Percentiles rank a stretch among this genome's conserved stretches.
These are phyloP conservation scores for Neonectria punicea DNA, from an alignment of 2,329 filamentous ascomycete genomes.

Conservation along the genomic window DNA sequence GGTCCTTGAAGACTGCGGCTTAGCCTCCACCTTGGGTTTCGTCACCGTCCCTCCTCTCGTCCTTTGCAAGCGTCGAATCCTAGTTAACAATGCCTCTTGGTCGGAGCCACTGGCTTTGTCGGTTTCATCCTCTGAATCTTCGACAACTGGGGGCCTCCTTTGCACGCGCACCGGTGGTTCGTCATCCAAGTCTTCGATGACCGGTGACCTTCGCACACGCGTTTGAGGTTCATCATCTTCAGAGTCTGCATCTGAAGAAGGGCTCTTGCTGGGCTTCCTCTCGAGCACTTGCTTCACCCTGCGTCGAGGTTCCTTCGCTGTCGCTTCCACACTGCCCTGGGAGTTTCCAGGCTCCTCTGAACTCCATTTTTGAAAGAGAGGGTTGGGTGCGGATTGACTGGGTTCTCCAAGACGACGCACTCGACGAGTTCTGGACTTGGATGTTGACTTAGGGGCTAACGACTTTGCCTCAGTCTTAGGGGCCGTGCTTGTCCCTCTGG, in stretches of 20 bases:
- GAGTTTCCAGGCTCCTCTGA: slow-evolving; percentile 33
- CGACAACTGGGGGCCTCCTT: slow-evolving; percentile 22
- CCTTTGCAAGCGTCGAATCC: slow-evolving; percentile 34
- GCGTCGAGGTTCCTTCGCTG: slow-evolving; percentile 2
- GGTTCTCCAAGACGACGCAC: slow-evolving; percentile 46
- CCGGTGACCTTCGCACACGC: slow-evolving; percentile 14
- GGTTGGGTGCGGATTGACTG: slow-evolving; percentile 40
- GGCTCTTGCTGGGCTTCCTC: slow-evolving; percentile 2
- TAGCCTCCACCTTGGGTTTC: not conserved
- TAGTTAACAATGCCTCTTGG: slow-evolving; percentile 32
- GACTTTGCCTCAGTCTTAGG: slow-evolving; percentile 26
- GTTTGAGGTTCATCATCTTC: slow-evolving; percentile 26
- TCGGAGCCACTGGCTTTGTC: slow-evolving; percentile 21
- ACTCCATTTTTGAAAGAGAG: slow-evolving; percentile 48
- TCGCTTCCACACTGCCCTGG: not conserved
- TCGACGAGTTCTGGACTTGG: slow-evolving; percentile 41
- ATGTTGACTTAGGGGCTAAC: slow-evolving; percentile 39
- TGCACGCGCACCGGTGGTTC: slow-evolving; percentile 20
- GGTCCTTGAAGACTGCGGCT: slow-evolving; percentile 4
- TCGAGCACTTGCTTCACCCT: slow-evolving; percentile 15
- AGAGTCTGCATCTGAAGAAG: slow-evolving; percentile 4
- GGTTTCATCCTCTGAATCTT: slow-evolving; percentile 36
- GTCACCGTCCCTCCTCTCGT: slow-evolving; percentile 3
- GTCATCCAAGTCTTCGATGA: slow-evolving; percentile 36
- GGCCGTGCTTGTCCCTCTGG: slow-evolving; percentile 22